A percentile compares a stretch with the other conserved stretches of the same genome.
Evolutionary conservation across 75 land plant genomes (phyloP).

Genomic region (Azolla pinnata): DNA sequence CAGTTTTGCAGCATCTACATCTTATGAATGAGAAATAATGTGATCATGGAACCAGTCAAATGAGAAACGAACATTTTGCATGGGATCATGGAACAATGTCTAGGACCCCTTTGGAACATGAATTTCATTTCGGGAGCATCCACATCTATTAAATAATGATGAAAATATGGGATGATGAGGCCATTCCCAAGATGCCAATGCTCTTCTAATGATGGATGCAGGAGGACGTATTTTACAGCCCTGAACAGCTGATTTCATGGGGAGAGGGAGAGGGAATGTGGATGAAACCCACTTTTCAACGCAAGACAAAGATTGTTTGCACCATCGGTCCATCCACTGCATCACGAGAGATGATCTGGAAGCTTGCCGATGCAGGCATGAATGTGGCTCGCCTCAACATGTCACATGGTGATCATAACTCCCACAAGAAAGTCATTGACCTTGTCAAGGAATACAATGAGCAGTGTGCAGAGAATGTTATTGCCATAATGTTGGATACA

Average conservation of each 20-base stretch:
- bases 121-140: too few species aligned
- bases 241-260: background rate
- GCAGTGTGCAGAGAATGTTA: slow-evolving; percentile 58
- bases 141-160: too few species aligned
- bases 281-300: slow-evolving; percentile 59
- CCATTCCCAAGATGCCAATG: background rate
- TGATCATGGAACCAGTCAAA: too few species aligned
- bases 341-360: slow-evolving; percentile 91
- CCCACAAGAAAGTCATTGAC: slow-evolving; percentile 92
- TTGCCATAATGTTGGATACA: slow-evolving; percentile 93
- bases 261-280: slow-evolving; percentile 30
- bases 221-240: background rate
- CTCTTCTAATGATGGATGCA: background rate
- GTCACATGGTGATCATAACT: slow-evolving; percentile 96
- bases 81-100: too few species aligned
- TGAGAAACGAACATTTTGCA: too few species aligned
- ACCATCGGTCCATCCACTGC: slow-evolving; percentile 89
- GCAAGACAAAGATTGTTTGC: slow-evolving; percentile 95
- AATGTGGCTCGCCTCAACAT: slow-evolving; percentile 92
- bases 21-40: too few species aligned
- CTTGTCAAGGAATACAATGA: slow-evolving; percentile 88
- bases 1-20: too few species aligned
- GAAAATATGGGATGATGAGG: background rate
- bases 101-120: too few species aligned
- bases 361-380: slow-evolving; percentile 88